phyloP scores from a whole-genome alignment of 1,139 yeast genomes.

The Hemisphaericaspora subhashii region DNA sequence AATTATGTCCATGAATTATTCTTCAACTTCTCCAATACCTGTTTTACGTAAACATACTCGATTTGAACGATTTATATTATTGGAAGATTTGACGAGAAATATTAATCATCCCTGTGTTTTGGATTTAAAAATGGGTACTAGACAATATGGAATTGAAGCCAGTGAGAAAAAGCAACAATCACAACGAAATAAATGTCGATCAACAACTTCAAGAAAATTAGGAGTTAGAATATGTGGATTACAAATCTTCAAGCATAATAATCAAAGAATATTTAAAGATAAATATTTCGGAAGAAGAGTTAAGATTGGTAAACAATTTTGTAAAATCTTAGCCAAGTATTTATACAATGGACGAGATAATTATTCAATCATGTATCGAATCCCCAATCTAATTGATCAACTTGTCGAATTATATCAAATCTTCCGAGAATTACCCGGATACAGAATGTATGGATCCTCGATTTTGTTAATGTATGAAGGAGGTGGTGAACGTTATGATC shows the following conservation, averaged over 20 bases:
- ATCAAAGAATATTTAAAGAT: slow-evolving; percentile 55
- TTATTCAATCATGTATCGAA: slow-evolving; percentile 63
- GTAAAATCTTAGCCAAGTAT: slow-evolving; percentile 69
- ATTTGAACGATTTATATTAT: slow-evolving; percentile 78
- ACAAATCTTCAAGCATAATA: slow-evolving; percentile 70
- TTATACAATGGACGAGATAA: slow-evolving; percentile 69
- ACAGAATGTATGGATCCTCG: slow-evolving; percentile 90
- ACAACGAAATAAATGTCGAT: slow-evolving; percentile 76
- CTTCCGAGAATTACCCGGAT: slow-evolving; percentile 63
- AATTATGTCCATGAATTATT: neutral
- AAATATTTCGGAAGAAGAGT: slow-evolving; percentile 90
- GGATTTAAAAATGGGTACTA: slow-evolving; percentile 96
- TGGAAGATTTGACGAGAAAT: slow-evolving; percentile 87
- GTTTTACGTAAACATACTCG: slow-evolving; percentile 45
- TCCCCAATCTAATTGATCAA: slow-evolving; percentile 64
- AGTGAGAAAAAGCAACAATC: slow-evolving; percentile 67
- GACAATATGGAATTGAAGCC: slow-evolving; percentile 98
- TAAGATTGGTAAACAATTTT: slow-evolving; percentile 73
- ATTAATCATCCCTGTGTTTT: slow-evolving; percentile 85
- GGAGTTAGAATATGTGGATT: slow-evolving; percentile 97
- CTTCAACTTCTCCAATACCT: slow-evolving; percentile 6
- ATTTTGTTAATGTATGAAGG: slow-evolving; percentile 88
- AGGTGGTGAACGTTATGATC: slow-evolving; percentile 20
- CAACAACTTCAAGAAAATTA: slow-evolving; percentile 75
- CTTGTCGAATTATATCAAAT: slow-evolving; percentile 58